phyloP scores from a whole-genome alignment of 805 yeast genomes.

The Wickerhamiella sorbophila region DNA sequence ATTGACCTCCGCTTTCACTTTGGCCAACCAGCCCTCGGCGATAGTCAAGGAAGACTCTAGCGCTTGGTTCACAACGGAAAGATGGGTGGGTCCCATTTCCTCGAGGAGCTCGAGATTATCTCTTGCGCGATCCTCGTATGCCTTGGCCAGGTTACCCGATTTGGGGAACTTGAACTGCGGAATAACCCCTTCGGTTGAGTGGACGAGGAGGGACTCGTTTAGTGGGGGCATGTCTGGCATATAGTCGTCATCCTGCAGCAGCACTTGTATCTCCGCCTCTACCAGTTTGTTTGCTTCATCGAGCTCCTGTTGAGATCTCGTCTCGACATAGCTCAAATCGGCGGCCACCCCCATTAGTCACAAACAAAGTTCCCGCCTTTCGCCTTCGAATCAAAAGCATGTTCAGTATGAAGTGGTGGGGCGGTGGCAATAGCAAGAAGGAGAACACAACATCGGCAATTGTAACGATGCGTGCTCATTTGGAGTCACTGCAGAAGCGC shows the following conservation, averaged over 20 bases:
- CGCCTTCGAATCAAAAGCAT: background rate
- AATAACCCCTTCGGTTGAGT: background rate
- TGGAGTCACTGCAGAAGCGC: slow-evolving; percentile 73
- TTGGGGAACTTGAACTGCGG: background rate
- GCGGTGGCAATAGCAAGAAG: slow-evolving; percentile 42
- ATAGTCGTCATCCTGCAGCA: background rate
- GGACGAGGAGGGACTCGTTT: background rate
- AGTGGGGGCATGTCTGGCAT: background rate
- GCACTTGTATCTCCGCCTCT: background rate
- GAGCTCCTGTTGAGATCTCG: background rate
- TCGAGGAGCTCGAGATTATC: background rate
- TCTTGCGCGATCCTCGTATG: background rate
- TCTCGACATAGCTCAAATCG: background rate
- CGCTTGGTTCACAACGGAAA: background rate
- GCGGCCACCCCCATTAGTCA: background rate
- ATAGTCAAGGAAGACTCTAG: background rate
- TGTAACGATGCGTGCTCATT: slow-evolving; percentile 75
- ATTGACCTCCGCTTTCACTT: background rate
- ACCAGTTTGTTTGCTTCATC: background rate
- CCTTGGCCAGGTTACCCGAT: background rate
- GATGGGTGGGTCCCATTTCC: background rate
- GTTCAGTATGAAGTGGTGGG: slow-evolving; percentile 24
- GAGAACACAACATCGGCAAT: slow-evolving; percentile 90
- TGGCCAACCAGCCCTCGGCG: background rate
- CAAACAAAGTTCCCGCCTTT: background rate